phyloP scores from a whole-genome alignment of 371 early-diverging fungal species.

The Chytridium lagenaria region DNA sequence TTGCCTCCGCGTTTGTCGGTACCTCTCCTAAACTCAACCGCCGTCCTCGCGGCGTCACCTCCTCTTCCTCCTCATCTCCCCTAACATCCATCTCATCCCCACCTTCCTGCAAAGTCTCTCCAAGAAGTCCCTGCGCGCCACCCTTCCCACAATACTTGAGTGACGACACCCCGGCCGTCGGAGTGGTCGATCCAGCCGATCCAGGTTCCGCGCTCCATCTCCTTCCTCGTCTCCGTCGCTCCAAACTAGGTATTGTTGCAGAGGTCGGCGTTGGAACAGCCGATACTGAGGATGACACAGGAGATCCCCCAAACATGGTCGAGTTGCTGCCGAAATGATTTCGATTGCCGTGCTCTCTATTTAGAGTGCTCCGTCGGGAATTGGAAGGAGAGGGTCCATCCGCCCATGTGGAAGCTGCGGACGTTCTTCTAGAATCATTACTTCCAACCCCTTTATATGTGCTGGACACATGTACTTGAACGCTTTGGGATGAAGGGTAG shows the following conservation, averaged over 20 bases:
- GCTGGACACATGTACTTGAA: too few species aligned
- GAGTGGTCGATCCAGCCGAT: too few species aligned
- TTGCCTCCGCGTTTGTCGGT: neutral
- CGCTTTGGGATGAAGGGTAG: too few species aligned
- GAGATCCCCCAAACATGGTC: neutral
- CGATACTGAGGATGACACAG: neutral
- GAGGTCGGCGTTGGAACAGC: neutral
- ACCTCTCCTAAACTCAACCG: neutral
- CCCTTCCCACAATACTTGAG: neutral
- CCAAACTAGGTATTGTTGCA: neutral
- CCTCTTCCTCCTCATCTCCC: neutral
- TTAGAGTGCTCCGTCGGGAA: neutral
- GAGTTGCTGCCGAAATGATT: neutral
- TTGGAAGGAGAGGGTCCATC: neutral
- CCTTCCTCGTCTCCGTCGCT: neutral
- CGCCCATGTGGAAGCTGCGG: neutral
- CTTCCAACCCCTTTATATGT: too few species aligned
- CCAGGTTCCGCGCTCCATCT: neutral
- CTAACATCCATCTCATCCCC: neutral
- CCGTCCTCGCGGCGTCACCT: neutral
- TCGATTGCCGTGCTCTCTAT: neutral
- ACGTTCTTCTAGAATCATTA: neutral
- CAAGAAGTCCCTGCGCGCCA: neutral
- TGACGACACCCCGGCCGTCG: too few species aligned
- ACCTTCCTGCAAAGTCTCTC: neutral